Conservation (phyloP, 176 grass and related monocot genomes). For the Elaeis guineensis region DNA sequence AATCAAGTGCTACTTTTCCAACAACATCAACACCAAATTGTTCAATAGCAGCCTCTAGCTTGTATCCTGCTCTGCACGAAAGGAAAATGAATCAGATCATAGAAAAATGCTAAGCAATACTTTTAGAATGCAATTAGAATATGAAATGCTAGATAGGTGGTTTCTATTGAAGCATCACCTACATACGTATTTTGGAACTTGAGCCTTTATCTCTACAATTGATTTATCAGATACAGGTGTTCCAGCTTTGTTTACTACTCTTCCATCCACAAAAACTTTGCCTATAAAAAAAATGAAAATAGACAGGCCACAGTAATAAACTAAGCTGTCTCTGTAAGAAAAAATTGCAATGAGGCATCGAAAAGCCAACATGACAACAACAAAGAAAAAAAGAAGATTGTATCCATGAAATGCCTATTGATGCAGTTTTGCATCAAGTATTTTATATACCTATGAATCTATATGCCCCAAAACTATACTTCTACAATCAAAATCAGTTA, state of each 20-base stretch:
- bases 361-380: neutral
- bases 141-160: neutral
- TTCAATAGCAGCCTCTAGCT: slow-evolving; percentile 93
- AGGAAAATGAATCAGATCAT: slow-evolving; percentile 6
- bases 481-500: too few species aligned
- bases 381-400: too few species aligned
- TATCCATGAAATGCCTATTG: too few species aligned
- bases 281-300: slow-evolving; percentile 36
- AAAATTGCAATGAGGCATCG: neutral
- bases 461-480: too few species aligned
- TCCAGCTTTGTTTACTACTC: slow-evolving; percentile 78
- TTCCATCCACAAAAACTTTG: slow-evolving; percentile 93
- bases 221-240: slow-evolving; percentile 89
- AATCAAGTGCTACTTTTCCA: slow-evolving; percentile 93
- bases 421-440: too few species aligned
- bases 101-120: neutral
- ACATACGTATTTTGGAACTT: slow-evolving; percentile 99
- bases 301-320: neutral
- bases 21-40: slow-evolving; percentile 62
- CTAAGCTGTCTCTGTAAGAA: neutral
- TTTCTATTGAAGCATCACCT: slow-evolving; percentile 74
- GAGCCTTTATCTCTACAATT: slow-evolving; percentile 81
- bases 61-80: slow-evolving; percentile 80
- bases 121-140: too few species aligned
- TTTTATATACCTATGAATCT: too few species aligned